Conservation (phyloP, 495 filamentous ascomycete species). For the Hyphodiscus hymeniophilus region DNA sequence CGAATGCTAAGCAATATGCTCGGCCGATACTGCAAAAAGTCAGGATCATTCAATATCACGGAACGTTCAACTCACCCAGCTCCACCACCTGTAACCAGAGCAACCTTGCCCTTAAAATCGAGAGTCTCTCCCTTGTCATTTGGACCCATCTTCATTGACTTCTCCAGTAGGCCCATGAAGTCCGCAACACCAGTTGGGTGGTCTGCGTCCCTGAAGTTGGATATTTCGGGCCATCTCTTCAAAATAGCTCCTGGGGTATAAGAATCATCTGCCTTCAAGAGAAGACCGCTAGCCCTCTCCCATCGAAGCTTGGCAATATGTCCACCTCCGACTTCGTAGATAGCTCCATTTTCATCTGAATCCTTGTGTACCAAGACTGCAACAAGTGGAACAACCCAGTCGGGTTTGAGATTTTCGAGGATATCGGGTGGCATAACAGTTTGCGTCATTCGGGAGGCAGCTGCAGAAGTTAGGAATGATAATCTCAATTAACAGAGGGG, state of each 20-base stretch:
- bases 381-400: constrained; percentile 93
- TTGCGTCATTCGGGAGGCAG: constrained; percentile 93
- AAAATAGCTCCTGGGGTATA: constrained; percentile 85
- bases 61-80: constrained; percentile 47
- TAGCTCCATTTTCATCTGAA: constrained; percentile 72
- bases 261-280: constrained; percentile 81
- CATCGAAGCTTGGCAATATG: constrained; percentile 90
- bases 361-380: constrained; percentile 87
- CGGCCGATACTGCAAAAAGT: constrained; percentile 60
- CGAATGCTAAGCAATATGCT: constrained; percentile 85
- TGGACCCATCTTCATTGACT: constrained; percentile 68
- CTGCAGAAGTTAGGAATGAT: constrained; percentile 26
- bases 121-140: constrained; percentile 69
- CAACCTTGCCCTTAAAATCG: constrained; percentile 86
- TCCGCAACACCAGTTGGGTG: constrained; percentile 84
- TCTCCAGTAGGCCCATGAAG: constrained; percentile 81
- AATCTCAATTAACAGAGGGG: constrained; percentile 7
- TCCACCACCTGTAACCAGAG: constrained; percentile 87
- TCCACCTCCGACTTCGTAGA: constrained; percentile 92
- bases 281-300: constrained; percentile 87
- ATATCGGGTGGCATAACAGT: constrained; percentile 97
- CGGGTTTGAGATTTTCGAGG: constrained; percentile 80
- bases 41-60: constrained; percentile 4
- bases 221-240: constrained; percentile 79
- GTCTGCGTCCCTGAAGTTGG: constrained; percentile 76